phyloP scores from a whole-genome alignment of 1,139 yeast genomes.

The Taiozyma sp. region DNA sequence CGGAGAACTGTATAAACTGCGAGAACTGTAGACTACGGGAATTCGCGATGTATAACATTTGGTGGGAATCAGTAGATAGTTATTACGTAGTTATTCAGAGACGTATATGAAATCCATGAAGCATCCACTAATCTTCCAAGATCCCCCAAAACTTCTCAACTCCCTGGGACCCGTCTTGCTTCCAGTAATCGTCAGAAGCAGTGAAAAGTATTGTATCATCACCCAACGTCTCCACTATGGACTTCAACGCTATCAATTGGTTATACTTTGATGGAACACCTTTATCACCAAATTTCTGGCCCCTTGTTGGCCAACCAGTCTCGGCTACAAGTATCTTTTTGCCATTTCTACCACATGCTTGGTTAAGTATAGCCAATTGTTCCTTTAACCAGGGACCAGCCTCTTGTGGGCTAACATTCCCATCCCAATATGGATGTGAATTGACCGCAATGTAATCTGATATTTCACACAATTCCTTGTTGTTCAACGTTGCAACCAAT shows the following conservation, averaged over 20 bases:
- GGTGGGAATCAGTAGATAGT: too few species aligned
- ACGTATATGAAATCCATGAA: too few species aligned
- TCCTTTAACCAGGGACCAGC: slow-evolving; percentile 66
- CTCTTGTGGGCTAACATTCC: slow-evolving; percentile 54
- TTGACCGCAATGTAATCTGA: slow-evolving; percentile 79
- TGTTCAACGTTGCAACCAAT: slow-evolving; percentile 61
- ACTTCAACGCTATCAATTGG: slow-evolving; percentile 53
- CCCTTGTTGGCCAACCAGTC: slow-evolving; percentile 78
- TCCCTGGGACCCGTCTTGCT: slow-evolving; percentile 55
- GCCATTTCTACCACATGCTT: slow-evolving; percentile 49
- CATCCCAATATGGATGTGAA: slow-evolving; percentile 78
- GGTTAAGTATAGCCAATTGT: slow-evolving; percentile 57
- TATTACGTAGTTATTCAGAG: too few species aligned
- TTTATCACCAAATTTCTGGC: slow-evolving; percentile 47
- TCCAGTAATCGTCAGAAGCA: slow-evolving; percentile 73
- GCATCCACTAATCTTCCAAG: not conserved
- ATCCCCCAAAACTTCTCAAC: slow-evolving; percentile 72
- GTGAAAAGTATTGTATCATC: slow-evolving; percentile 56
- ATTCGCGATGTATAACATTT: too few species aligned
- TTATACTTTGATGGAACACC: slow-evolving; percentile 62
- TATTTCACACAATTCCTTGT: slow-evolving; percentile 60
- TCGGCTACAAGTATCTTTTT: slow-evolving; percentile 60
- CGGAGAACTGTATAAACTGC: too few species aligned
- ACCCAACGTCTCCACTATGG: slow-evolving; percentile 50
- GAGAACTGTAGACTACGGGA: too few species aligned